Conservation (phyloP, 2,329 filamentous ascomycete species). For the Cordyceps tenuipes region DNA sequence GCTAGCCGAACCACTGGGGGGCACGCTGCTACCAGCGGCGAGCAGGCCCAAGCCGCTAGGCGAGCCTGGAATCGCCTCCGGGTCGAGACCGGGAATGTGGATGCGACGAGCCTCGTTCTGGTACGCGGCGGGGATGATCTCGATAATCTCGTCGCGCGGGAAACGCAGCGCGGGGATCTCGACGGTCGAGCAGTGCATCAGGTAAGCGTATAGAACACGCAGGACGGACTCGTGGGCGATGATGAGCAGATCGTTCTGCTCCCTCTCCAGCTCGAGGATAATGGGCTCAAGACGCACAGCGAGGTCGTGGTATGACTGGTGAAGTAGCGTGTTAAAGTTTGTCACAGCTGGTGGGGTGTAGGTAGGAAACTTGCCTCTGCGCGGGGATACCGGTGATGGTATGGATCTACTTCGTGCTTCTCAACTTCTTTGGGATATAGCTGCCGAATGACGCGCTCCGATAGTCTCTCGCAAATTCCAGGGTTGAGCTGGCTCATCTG, state of each 20-base stretch:
- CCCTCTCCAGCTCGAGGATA: constrained; percentile 91
- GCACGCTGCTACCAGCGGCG: constrained; percentile 40
- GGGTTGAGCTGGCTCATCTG: constrained; percentile 98
- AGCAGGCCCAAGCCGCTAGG: constrained; percentile 77
- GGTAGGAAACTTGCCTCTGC: constrained; percentile 59
- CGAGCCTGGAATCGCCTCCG: constrained; percentile 63
- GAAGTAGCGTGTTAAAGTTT: constrained; percentile 6
- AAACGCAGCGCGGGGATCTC: constrained; percentile 92
- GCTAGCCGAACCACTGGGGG: constrained; percentile 17
- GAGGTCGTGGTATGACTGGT: constrained; percentile 90
- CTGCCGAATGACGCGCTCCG: constrained; percentile 69
- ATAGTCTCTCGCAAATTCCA: constrained; percentile 89
- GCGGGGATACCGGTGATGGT: constrained; percentile 91
- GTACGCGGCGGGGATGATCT: constrained; percentile 96
- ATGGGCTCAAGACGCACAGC: constrained; percentile 97
- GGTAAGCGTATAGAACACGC: constrained; percentile 89
- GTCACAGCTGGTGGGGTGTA: not conserved
- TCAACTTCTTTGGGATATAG: constrained; percentile 84
- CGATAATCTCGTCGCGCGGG: constrained; percentile 93
- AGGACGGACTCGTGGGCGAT: constrained; percentile 98
- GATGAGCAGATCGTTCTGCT: constrained; percentile 95
- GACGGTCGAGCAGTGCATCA: constrained; percentile 96
- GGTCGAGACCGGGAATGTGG: constrained; percentile 63
- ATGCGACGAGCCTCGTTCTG: constrained; percentile 93
- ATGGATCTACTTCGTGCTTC: constrained; percentile 90